Base-by-base conservation (phyloP, 164 flowering plant species). In the Warburgia ugandensis region DNA sequence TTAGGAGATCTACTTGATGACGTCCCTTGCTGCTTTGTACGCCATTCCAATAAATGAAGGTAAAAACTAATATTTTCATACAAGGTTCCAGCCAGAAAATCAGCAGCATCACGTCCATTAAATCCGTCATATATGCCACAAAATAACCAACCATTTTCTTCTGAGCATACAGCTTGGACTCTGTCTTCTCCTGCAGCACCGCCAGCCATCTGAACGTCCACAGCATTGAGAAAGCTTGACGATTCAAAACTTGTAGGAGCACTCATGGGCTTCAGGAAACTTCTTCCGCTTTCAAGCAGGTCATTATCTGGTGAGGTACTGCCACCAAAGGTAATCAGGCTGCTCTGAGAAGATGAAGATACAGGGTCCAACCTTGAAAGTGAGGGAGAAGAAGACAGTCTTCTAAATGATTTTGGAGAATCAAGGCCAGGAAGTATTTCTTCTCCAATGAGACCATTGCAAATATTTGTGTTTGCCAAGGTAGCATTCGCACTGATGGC, bases 181-280 rank as follows among this genome's bases (percentile, higher is more conserved):
- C 66, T 48, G 31, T 64, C 68, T 52, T 64, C 68, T 12, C 68
- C 68, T 30, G 68, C 68, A 42, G 68, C 68, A 13, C 68, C 68
- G 29, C 68, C 68, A 53, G 68, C 68, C 59, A 64, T 54, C 35
- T 64, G 63, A 36, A 59, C 59, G 48, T 59, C 68, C 60, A 58
- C 21, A 13, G 59, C 68, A 54, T 37, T 59, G 23, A 64, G 68
- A 53, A 64, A 58, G 52, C 60, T 54, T 45, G 62, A 57, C 14
- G 62, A 56, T 29, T 64, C 68, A 21, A 35, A 48, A 29, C 50
- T 48, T 26, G 59, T 54, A 22, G 68, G 63, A 54, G 68, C 63
- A 54, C 68, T 64, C 63, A 58, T 58, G 28, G 68, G 55, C 31
- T 52, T 53, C 63, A 43, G 42, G 14, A 42, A 30, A 41, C 12